Evolutionary conservation across 305 asterid genomes (phyloP), one percentile per base, ranked within the genome.

Genomic region (Fraxinus sp.): DNA sequence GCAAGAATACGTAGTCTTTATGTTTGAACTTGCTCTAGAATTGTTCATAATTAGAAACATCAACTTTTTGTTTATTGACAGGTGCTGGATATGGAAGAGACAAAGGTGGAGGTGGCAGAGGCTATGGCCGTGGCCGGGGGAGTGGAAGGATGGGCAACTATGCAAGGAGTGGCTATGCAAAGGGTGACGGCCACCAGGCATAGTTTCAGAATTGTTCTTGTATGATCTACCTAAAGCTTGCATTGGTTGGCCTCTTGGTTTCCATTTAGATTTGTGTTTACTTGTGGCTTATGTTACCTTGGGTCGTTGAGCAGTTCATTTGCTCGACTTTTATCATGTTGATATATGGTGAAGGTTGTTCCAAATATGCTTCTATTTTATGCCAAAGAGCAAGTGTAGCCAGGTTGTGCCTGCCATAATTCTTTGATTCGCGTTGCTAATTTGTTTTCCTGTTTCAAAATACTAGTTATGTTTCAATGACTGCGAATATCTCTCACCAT

Each of bases 61-160:
- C 30, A 2, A 6, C 3, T 24, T 16, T 49, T 55, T 13, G 5
- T 62, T 59, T 68, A 26, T 9, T 46, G 49, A 11, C 78, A 89
- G 92, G 88, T 80, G 75, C 87, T 85, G 90, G 90, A 81, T 92
- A 93, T 86, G 98, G 94, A 81, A 88, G 91, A 83, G 95, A 93
- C 59, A 57, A 85, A 32, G 88, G 91, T 37, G 92, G 41, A 36
- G 41, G 9, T 36, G 9, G 93, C 81, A 83, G 92, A 82, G 94
- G 93, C 49, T 90, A 89, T 85, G 91, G 86, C 20, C 82, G 83
- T 30, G 90, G 95, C 0, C 89, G 92, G 3, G 94, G 93, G 1
- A 86, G 16, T 46, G 59, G 71, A 3, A 22, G 91, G 82, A 86
- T 85, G 91, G 94, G 91, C 68, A 57, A 72, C 13, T 90, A 88